A percentile compares a stretch with the other conserved stretches of the same genome.
These are phyloP conservation scores for Mucuna pruriens DNA, from an alignment of 306 rosid species.

Conservation along the genomic window DNA sequence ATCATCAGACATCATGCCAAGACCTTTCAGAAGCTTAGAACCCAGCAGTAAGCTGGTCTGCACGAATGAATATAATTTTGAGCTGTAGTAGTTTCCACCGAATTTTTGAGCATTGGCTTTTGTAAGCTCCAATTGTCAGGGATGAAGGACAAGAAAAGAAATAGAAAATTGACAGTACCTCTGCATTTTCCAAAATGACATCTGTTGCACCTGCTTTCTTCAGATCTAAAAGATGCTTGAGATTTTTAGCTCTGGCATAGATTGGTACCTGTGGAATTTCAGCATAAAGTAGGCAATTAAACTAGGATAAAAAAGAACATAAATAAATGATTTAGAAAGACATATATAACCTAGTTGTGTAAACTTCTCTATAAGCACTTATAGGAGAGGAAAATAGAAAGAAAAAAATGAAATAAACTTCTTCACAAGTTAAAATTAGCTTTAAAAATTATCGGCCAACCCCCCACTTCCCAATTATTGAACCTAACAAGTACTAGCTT, in stretches of 20 bases:
- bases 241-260: conserved; percentile 87
- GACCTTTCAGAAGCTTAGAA: conserved; percentile 89
- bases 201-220: conserved; percentile 93
- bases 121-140: not conserved
- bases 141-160: no score
- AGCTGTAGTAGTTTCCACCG: not conserved
- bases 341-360: no score
- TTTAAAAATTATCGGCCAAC: not conserved
- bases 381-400: no score
- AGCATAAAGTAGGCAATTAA: conserved; percentile 31
- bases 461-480: not conserved
- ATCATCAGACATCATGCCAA: conserved; percentile 95
- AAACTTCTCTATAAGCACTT: no score
- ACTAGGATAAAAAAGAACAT: conserved; percentile 4
- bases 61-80: conserved; percentile 37
- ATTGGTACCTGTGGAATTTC: conserved; percentile 74
- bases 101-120: no score
- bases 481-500: not conserved
- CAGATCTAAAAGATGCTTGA: conserved; percentile 79
- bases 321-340: no score
- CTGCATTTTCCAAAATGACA: conserved; percentile 85
- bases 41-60: conserved; percentile 96
- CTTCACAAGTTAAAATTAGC: no score
- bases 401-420: no score
- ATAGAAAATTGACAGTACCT: conserved; percentile 50